Conservation (phyloP, 805 yeast genomes). For the Jamesozyma rosinii region DNA sequence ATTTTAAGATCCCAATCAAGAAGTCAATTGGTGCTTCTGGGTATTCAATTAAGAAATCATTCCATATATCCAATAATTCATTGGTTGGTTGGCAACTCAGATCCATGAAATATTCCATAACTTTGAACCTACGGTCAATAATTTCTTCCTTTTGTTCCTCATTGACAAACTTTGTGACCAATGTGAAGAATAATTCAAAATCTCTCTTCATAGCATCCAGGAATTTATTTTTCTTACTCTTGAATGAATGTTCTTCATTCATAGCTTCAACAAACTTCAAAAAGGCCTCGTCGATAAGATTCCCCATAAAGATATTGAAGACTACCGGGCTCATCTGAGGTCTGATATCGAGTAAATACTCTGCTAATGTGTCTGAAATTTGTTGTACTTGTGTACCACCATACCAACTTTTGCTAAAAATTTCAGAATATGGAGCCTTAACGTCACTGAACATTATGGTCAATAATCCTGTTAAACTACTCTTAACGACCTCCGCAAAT, state of each 20-base stretch:
- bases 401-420: constrained; percentile 68
- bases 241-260: constrained; percentile 35
- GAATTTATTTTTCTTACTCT: constrained; percentile 36
- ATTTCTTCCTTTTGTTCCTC: constrained; percentile 30
- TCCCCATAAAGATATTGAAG: constrained; percentile 45
- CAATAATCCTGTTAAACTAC: constrained; percentile 46
- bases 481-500: constrained; percentile 63
- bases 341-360: constrained; percentile 60
- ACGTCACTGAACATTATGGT: constrained; percentile 67
- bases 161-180: constrained; percentile 40
- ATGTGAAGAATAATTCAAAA: constrained; percentile 44
- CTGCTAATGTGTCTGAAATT: constrained; percentile 63
- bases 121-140: constrained; percentile 42
- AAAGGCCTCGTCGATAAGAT: constrained; percentile 43
- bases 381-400: constrained; percentile 48
- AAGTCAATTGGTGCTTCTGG: constrained; percentile 72
- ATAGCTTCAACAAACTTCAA: constrained; percentile 42
- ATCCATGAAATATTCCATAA: constrained; percentile 56
- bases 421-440: constrained; percentile 46
- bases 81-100: constrained; percentile 40
- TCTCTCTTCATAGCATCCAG: constrained; percentile 51
- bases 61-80: constrained; percentile 49
- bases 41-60: constrained; percentile 51
- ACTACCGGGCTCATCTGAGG: constrained; percentile 43
- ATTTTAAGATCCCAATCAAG: constrained; percentile 51